Evolutionary conservation across 371 early-diverging fungal species (phyloP).

Genomic region (Cokeromyces recurvatus): DNA sequence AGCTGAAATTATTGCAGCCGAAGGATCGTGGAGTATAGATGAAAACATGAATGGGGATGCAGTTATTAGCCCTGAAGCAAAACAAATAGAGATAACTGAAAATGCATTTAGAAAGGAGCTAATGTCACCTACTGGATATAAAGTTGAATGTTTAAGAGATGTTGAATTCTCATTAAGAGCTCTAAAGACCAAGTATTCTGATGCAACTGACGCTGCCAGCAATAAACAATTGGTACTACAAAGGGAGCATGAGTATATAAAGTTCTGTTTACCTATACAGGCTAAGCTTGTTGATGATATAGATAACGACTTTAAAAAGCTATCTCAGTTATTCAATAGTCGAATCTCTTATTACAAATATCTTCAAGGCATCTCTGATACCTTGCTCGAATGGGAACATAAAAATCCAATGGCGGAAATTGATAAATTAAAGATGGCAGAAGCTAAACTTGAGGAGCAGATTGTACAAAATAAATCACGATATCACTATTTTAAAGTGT

Average conservation of each 20-base stretch:
- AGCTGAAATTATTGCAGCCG: too few species aligned
- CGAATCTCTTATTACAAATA: constrained; percentile 55
- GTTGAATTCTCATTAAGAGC: neutral
- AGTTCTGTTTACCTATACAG: constrained; percentile 5
- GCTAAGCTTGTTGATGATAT: constrained; percentile 25
- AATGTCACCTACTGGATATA: neutral
- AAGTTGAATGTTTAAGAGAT: constrained; percentile 9
- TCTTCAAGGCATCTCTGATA: constrained; percentile 56
- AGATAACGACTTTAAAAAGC: constrained; percentile 26
- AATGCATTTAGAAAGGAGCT: constrained; percentile 3
- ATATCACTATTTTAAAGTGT: constrained; percentile 40
- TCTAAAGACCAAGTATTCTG: neutral
- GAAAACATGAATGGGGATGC: too few species aligned
- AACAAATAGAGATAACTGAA: constrained; percentile 1
- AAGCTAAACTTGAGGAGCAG: constrained; percentile 13
- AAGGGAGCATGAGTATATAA: constrained; percentile 1
- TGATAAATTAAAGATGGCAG: constrained; percentile 17
- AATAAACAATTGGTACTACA: too few species aligned
- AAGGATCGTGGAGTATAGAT: too few species aligned
- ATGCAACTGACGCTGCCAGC: too few species aligned
- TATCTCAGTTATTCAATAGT: constrained; percentile 31
- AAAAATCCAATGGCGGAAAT: constrained; percentile 24
- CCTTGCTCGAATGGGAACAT: constrained; percentile 23
- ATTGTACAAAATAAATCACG: constrained; percentile 25
- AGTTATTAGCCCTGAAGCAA: too few species aligned